Base-by-base conservation (phyloP, 2,329 filamentous ascomycete genomes). In the Neonectria neomacrospora region DNA sequence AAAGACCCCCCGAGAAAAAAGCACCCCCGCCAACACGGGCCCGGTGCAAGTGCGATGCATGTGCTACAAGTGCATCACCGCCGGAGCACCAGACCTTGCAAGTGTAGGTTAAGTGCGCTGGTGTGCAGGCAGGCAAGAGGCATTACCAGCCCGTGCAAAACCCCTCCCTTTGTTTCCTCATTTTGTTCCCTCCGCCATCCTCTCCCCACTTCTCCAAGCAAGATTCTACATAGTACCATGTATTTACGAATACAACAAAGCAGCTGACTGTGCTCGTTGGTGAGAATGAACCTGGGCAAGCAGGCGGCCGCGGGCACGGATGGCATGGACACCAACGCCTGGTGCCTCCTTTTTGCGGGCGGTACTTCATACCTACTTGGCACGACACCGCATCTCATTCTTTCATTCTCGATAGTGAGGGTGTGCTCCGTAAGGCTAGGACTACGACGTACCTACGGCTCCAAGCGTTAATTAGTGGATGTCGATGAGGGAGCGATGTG, bases 291-390 rank as follows among this genome's bases (percentile, higher is more conserved):
- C 32, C 22, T 34, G 34, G 26, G 18, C 10, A 20, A 11, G 26
- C 45, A 28, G 16, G 23, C 23, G 23, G 44, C 16, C 11, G 5
- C 18, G 41, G 32, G 41, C 30, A 45, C n/a, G 47, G 28, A 45
- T 44, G 56, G 51, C 51, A 64, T 64, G 61, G 56, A 60, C 45
- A 52, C 51, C 56, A 51, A 53, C 60, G 51, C 47, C 47, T 62
- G 60, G 57, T 48, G 54, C 50, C 60, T 63, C 60, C 55, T 52
- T 52, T 52, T 34, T 9, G n/a, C 47, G n/a, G n/a, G 28, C 28
- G 28, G 47, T 37, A 6, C 3, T 6, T 26, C n/a, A 28, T 37
- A 37, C 34, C n/a, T 37, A 37, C 34, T 37, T 37, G 34, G 32
- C 26, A 50, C 47, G 11, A 50, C 30, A 32, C 18, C 18, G 11